A percentile compares a stretch with the other conserved stretches of the same genome.
These are phyloP conservation scores for Paratinospora sagittata DNA, from an alignment of 164 flowering plant genomes.

Conservation along the genomic window DNA sequence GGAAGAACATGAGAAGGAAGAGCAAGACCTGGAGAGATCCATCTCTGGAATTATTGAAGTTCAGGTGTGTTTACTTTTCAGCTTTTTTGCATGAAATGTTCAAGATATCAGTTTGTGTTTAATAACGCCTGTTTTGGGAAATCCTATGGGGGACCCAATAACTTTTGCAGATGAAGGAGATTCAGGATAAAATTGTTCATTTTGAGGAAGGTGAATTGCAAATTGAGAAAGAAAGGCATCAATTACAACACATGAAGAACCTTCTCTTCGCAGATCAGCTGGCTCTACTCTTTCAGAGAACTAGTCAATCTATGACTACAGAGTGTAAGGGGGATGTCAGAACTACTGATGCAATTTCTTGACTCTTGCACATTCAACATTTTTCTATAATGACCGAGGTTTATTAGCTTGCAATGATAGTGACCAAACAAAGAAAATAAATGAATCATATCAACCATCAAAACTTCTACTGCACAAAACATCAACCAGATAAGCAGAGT, in stretches of 20 bases:
- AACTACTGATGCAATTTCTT: slow-evolving; percentile 17
- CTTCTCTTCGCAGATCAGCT: slow-evolving; percentile 65
- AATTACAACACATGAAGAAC: slow-evolving; percentile 49
- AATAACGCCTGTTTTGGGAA: neutral
- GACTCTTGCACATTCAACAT: too few species aligned
- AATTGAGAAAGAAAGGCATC: slow-evolving; percentile 68
- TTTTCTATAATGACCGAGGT: too few species aligned
- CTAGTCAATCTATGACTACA: slow-evolving; percentile 21
- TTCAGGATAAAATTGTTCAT: slow-evolving; percentile 48
- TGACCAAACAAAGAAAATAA: too few species aligned
- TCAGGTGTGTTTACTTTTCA: slow-evolving; percentile 42
- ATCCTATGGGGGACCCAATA: too few species aligned
- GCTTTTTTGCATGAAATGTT: neutral
- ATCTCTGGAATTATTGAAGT: slow-evolving; percentile 48
- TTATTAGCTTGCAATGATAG: too few species aligned
- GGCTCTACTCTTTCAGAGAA: slow-evolving; percentile 42
- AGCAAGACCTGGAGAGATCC: slow-evolving; percentile 52
- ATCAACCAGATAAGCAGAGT: too few species aligned
- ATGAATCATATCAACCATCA: too few species aligned
- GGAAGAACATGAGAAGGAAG: slow-evolving; percentile 50
- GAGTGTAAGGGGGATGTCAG: slow-evolving; percentile 20
- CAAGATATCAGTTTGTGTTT: neutral
- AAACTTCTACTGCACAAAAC: too few species aligned
- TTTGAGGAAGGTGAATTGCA: slow-evolving; percentile 65
- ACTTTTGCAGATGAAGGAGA: slow-evolving; percentile 55